Percentiles rank a stretch among this genome's conserved stretches.
Evolutionary conservation across 2,329 filamentous ascomycete species (phyloP).

Genomic region (Pseudogymnoascus sp.): DNA sequence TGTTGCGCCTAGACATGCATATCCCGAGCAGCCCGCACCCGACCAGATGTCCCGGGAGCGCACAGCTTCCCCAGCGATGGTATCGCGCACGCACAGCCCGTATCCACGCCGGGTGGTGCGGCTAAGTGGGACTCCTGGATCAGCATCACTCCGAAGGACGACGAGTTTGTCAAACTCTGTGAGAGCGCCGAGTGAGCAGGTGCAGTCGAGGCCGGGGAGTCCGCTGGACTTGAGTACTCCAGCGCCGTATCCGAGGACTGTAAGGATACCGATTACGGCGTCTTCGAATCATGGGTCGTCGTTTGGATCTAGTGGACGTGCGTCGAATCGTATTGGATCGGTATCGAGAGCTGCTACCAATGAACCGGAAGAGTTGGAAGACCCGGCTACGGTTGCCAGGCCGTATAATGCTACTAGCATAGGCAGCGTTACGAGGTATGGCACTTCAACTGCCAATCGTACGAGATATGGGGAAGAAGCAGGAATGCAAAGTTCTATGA

Average conservation of each 20-base stretch:
- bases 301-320: constrained; percentile 23
- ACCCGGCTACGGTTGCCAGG: constrained; percentile 41
- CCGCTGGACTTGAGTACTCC: constrained; percentile 28
- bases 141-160: constrained; percentile 22
- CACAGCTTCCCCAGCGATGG: not conserved
- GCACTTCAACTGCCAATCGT: constrained; percentile 41
- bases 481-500: constrained; percentile 64
- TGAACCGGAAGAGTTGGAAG: constrained; percentile 22
- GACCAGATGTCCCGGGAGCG: not conserved
- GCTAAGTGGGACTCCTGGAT: constrained; percentile 27
- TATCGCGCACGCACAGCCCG: constrained; percentile 19
- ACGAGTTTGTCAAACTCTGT: constrained; percentile 24
- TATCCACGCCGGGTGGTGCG: constrained; percentile 26
- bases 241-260: constrained; percentile 24
- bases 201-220: constrained; percentile 12
- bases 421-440: constrained; percentile 46
- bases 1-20: not conserved
- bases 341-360: constrained; percentile 17
- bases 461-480: constrained; percentile 53
- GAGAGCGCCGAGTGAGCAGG: constrained; percentile 17
- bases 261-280: constrained; percentile 24
- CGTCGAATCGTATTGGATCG: constrained; percentile 22
- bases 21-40: not conserved
- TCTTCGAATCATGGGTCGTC: constrained; percentile 23
- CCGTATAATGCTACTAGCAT: constrained; percentile 40